Evolutionary conservation across 805 yeast species (phyloP).

Genomic region (Yarrowia yakushimensis): DNA sequence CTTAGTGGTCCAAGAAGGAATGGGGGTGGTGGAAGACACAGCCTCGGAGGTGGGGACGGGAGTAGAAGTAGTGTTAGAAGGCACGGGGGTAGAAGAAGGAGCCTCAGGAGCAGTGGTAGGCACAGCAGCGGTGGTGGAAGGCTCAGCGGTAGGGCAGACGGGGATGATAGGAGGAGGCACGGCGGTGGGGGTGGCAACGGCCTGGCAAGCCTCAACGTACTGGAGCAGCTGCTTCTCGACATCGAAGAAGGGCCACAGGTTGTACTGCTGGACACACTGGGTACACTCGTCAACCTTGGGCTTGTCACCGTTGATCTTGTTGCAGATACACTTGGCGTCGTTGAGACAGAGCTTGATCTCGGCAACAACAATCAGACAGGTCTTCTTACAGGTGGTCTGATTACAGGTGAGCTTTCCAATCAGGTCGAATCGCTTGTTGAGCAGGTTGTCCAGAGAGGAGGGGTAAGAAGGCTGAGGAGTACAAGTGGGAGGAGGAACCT

Average conservation of each 20-base stretch:
- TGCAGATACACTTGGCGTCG: slow-evolving; percentile 15
- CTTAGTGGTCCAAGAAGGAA: slow-evolving; percentile 26
- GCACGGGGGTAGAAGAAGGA: no score
- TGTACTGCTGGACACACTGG: slow-evolving; percentile 18
- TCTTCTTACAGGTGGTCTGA: slow-evolving; percentile 19
- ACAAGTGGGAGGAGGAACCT: slow-evolving; percentile 22
- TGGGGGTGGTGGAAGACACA: slow-evolving; percentile 21
- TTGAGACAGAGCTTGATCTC: neutral
- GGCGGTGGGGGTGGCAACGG: slow-evolving; percentile 63
- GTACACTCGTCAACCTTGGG: slow-evolving; percentile 16
- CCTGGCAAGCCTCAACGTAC: slow-evolving; percentile 23
- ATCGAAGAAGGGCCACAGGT: slow-evolving; percentile 17
- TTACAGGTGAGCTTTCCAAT: slow-evolving; percentile 19
- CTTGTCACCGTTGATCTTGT: neutral
- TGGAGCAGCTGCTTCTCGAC: slow-evolving; percentile 21
- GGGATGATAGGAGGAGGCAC: no score
- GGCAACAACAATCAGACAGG: slow-evolving; percentile 8
- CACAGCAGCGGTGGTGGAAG: slow-evolving; percentile 29
- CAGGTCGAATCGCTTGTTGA: slow-evolving; percentile 20
- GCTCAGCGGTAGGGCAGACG: no score
- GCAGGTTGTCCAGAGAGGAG: slow-evolving; percentile 15
- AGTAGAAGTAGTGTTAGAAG: slow-evolving; percentile 30
- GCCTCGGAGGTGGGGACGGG: slow-evolving; percentile 26
- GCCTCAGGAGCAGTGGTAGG: slow-evolving; percentile 21
- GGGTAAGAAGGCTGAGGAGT: slow-evolving; percentile 17